Evolutionary conservation across 331 rosid species (phyloP).

Genomic region (Acacia pycnantha): DNA sequence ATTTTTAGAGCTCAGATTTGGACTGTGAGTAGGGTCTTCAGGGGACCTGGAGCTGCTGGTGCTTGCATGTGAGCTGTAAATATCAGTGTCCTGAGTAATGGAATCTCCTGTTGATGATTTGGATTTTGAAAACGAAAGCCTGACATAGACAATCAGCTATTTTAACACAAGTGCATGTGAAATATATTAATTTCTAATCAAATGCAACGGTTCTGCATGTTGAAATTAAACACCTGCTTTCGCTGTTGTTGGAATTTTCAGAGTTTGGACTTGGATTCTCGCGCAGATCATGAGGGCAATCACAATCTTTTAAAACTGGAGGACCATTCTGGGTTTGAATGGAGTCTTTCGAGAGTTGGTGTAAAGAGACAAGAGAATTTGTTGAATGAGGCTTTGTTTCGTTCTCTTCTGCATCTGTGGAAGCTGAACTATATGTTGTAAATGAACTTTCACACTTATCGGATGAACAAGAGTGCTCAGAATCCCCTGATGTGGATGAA

Average conservation of each 20-base stretch:
- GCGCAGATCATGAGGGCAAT: constrained; percentile 13
- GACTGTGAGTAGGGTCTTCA: constrained; percentile 1
- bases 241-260: constrained; percentile 34
- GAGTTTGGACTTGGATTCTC: constrained; percentile 17
- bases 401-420: constrained; percentile 24
- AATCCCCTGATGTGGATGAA: constrained; percentile 29
- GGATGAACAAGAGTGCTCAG: constrained; percentile 26
- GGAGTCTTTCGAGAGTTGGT: not conserved
- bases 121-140: constrained; percentile 18
- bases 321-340: not conserved
- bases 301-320: not conserved
- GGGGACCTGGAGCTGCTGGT: constrained; percentile 8
- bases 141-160: not conserved
- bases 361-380: constrained; percentile 20
- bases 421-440: constrained; percentile 34
- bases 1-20: constrained; percentile 19
- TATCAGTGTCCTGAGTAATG: not conserved
- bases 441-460: constrained; percentile 43
- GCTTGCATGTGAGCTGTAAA: not conserved
- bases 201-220: constrained; percentile 2
- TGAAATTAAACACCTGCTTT: constrained; percentile 44
- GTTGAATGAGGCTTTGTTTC: constrained; percentile 27
- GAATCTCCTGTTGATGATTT: constrained; percentile 9
- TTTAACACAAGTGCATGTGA: not conserved
- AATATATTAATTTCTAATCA: not conserved